Base-by-base conservation (phyloP, 371 early-diverging fungal genomes). In the Mucor velutinosus region DNA sequence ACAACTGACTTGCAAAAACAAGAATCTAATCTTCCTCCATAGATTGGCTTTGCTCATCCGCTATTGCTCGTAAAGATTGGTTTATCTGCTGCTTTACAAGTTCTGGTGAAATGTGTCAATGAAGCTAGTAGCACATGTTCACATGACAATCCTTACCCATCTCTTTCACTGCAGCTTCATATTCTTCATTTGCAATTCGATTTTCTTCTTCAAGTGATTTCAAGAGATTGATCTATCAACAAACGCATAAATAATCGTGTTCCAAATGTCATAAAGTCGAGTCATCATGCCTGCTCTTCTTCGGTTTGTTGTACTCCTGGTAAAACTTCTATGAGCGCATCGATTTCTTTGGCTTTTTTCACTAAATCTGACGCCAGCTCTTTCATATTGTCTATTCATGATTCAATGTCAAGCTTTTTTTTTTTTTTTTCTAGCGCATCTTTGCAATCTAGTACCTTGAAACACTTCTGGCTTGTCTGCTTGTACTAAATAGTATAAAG, bases 341-440 rank as follows among this genome's bases (percentile, higher is more conserved):
- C 93, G 32, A 90, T 87, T 55, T 90, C 90, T 69, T 91, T 89
- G 32, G 85, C 86, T 37, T 91, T 89, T 39, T 89, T 87, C 7
- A 88, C 89, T 61, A 92, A 80, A 72, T 92, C 93, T 7, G 84
- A 72, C 0, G 87, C 89, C 7, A 87, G 72, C 64, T 89, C 88
- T 39, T 83, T 77, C 67, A 89, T 82, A 47, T 89, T 82, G 23
- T 80, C 91, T 89, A 37, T 29, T 51, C n/a, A 27, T 4, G 17
- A 25, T 27, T 51, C 15, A 25, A 17, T 30, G 30, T 30, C 29
- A n/a, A 58, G 7, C 37, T 21, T n/a, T 11, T 35, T 35, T 4
- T 35, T 58, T 11, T 21, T n/a, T 11, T 35, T 35, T 4, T 35
- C 37, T 11, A 33, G 8, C 7, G 8, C 12, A 58, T 58, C 3